phyloP scores from a whole-genome alignment of 2,329 filamentous ascomycete genomes.

The Sclerotinia borealis region DNA sequence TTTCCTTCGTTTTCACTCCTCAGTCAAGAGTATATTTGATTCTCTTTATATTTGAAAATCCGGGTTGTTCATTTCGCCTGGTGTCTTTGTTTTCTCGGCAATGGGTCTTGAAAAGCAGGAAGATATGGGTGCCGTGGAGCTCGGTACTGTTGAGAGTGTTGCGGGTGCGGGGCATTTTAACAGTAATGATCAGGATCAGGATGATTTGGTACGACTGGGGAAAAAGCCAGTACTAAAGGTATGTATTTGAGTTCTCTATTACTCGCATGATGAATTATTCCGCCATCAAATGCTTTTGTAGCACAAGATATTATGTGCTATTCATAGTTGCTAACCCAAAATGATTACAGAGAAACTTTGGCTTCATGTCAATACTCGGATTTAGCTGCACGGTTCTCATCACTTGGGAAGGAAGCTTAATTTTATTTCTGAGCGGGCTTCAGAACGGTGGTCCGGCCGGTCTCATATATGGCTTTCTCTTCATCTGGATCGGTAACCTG shows the following conservation, averaged over 20 bases:
- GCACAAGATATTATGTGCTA: background rate
- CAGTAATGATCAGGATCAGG: background rate
- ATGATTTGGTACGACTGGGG: background rate
- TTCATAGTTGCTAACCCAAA: background rate
- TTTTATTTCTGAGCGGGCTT: slow-evolving; percentile 1
- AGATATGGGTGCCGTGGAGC: background rate
- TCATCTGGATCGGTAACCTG: slow-evolving; percentile 28
- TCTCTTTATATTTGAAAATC: background rate
- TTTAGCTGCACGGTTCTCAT: slow-evolving; percentile 38
- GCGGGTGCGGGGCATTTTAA: background rate
- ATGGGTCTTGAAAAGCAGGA: background rate
- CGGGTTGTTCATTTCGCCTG: too few species aligned
- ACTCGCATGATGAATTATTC: background rate
- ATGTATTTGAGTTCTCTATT: background rate
- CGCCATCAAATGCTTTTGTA: background rate
- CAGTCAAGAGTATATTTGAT: too few species aligned
- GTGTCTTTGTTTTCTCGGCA: background rate
- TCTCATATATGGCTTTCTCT: slow-evolving; percentile 36
- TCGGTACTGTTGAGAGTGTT: background rate
- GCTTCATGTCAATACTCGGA: slow-evolving; percentile 36
- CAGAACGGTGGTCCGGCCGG: slow-evolving; percentile 24
- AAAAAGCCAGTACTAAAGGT: slow-evolving; percentile 12
- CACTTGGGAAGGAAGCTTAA: slow-evolving; percentile 35
- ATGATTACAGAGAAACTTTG: slow-evolving; percentile 33
- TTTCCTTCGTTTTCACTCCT: too few species aligned